A percentile compares a stretch with the other conserved stretches of the same genome.
These are phyloP conservation scores for Ophiobolus disseminans DNA, from an alignment of 2,329 filamentous ascomycete species.

Conservation along the genomic window DNA sequence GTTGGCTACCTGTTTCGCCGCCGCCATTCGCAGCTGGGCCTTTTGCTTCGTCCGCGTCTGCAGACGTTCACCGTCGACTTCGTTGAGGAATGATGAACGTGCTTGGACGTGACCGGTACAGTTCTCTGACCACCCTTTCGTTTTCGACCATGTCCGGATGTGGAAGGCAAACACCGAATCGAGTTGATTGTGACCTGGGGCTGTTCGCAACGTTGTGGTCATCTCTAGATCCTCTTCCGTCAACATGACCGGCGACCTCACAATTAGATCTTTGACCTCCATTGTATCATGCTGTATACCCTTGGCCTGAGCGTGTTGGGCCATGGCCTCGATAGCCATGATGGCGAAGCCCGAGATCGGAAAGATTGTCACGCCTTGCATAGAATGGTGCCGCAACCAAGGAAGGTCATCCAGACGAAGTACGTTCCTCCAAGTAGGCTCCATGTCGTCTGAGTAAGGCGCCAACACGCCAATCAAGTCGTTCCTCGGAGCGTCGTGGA, in stretches of 20 bases:
- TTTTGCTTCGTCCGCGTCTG: no score
- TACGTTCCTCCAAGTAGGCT: constrained; percentile 55
- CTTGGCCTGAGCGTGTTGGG: constrained; percentile 20
- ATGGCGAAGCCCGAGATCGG: constrained; percentile 43
- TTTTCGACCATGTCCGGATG: constrained; percentile 62
- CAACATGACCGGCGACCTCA: constrained; percentile 32
- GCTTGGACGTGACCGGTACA: constrained; percentile 52
- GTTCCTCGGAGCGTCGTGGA: constrained; percentile 28
- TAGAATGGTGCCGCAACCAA: constrained; percentile 58
- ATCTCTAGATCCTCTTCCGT: constrained; percentile 41
- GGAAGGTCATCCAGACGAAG: constrained; percentile 51
- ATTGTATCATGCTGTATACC: constrained; percentile 20
- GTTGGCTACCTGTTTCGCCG: constrained; percentile 7
- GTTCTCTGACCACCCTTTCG: constrained; percentile 65
- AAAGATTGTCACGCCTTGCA: constrained; percentile 41
- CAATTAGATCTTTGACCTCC: constrained; percentile 25
- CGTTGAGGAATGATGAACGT: constrained; percentile 48
- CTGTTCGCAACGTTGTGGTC: constrained; percentile 32
- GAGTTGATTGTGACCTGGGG: no score
- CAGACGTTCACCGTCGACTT: constrained; percentile 52
- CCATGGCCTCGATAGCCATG: constrained; percentile 43
- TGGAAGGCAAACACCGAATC: constrained; percentile 57
- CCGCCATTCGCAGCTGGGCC: constrained; percentile 10
- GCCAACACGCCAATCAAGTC: constrained; percentile 26
- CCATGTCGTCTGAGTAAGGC: constrained; percentile 29